A percentile compares a stretch with the other conserved stretches of the same genome.
Conservation (phyloP, 1,284 basidiomycete species). For the Malassezia brasiliensis region DNA sequence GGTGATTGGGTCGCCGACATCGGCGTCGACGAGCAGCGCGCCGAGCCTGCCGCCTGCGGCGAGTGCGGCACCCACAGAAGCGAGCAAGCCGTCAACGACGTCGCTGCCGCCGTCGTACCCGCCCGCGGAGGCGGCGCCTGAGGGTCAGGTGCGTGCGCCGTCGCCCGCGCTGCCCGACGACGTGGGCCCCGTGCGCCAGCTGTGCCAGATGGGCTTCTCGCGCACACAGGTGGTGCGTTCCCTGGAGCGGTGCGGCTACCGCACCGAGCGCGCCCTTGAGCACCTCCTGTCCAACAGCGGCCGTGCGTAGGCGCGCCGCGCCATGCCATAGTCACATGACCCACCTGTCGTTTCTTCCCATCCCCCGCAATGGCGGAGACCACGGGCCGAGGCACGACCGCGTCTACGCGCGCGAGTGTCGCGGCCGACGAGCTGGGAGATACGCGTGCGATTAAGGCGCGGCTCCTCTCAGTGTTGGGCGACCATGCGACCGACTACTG, state of each 20-base stretch:
- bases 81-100: neutral
- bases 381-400: neutral
- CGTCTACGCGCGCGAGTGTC: neutral
- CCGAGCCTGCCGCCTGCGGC: neutral
- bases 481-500: slow-evolving; percentile 47
- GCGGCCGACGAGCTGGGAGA: neutral
- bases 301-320: neutral
- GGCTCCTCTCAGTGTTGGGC: slow-evolving; percentile 27
- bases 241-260: slow-evolving; percentile 42
- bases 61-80: neutral
- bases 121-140: neutral
- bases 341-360: neutral
- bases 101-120: neutral
- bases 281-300: slow-evolving; percentile 23
- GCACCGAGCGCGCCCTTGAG: slow-evolving; percentile 43
- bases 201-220: slow-evolving; percentile 45
- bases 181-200: slow-evolving; percentile 38
- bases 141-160: slow-evolving; percentile 5
- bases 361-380: slow-evolving; percentile 4
- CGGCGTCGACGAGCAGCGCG: neutral
- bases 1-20: neutral
- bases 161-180: slow-evolving; percentile 38
- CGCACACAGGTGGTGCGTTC: slow-evolving; percentile 37
- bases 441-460: slow-evolving; percentile 9
- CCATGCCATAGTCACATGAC: slow-evolving; percentile 13